Base-by-base conservation (phyloP, 2,329 filamentous ascomycete species). In the Ophiognomonia clavigignenti-juglandacearum region DNA sequence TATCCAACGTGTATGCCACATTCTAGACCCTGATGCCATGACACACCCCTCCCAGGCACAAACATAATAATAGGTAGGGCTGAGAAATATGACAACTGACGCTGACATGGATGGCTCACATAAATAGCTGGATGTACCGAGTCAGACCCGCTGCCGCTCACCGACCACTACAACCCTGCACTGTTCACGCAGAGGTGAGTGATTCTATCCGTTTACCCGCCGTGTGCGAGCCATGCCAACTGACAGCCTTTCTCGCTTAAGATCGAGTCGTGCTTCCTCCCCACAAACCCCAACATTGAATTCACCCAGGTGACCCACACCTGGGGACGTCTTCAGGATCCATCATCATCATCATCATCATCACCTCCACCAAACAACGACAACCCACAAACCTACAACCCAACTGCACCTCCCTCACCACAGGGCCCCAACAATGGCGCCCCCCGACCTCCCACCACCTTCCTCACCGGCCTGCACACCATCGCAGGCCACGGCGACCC, bases 401-500 rank as follows among this genome's bases (percentile, higher is more conserved):
- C n/a, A n/a, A n/a, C n/a, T n/a, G n/a, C n/a, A n/a, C n/a, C n/a
- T n/a, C n/a, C 1, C 23, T 35, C 3, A 6, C 9, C 3, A 26
- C 39, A 34, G 32, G 27, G 18, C 18, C 9, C n/a, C 23, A 26
- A 24, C 8, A 4, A 39, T 6, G 38, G n/a, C 19, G 22, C 9
- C 11, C 34, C 5, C 38, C 16, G 2, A n/a, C 16, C 16, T 5
- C 4, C 4, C 26, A 19, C 13, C 16, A 55, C 43, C 42, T 76
- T 75, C 52, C 58, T 69, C 10, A 61, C 72, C 48, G 73, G 74
- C 6, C 59, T 77, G 11, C 70, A 72, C 55, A 74, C 73, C 2
- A 59, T 77, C 8, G 70, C 64, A 19, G 74, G 74, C 5, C 69
- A 69, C 22, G 74, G 74, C 8, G 73, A 77, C 35, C 68, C 74